phyloP scores from a whole-genome alignment of 371 early-diverging fungal genomes.

The Capillidium heterosporum region DNA sequence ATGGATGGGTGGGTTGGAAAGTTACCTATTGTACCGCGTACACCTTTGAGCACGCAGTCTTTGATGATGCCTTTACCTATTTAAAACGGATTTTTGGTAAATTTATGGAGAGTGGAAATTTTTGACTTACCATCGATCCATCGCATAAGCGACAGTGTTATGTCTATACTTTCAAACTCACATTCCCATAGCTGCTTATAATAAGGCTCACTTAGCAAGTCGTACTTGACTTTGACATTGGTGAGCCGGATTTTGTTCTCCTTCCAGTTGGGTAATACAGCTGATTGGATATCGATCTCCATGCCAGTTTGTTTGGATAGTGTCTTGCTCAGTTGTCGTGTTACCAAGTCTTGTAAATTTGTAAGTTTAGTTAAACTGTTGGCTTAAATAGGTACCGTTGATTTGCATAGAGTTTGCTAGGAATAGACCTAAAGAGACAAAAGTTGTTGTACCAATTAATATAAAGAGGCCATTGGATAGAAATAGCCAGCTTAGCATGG shows the following conservation, averaged over 20 bases:
- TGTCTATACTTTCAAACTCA: constrained; percentile 62
- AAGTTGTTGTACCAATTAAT: constrained; percentile 78
- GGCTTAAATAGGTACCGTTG: constrained; percentile 36
- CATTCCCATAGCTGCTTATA: constrained; percentile 43
- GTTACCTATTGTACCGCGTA: constrained; percentile 61
- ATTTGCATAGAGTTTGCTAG: constrained; percentile 73
- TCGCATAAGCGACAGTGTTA: constrained; percentile 67
- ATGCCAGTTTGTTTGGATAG: constrained; percentile 68
- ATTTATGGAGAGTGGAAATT: no score
- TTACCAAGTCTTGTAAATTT: constrained; percentile 48
- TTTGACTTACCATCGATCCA: constrained; percentile 58
- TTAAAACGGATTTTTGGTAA: background rate
- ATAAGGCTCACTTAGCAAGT: background rate
- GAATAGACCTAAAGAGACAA: constrained; percentile 60
- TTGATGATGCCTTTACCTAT: constrained; percentile 59
- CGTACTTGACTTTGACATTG: constrained; percentile 31
- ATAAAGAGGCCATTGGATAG: constrained; percentile 71
- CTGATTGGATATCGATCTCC: constrained; percentile 71
- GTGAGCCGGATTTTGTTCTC: constrained; percentile 72
- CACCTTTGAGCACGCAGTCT: constrained; percentile 63
- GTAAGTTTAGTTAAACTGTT: constrained; percentile 4
- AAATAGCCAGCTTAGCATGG: constrained; percentile 77
- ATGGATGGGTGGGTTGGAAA: background rate
- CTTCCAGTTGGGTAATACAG: constrained; percentile 85
- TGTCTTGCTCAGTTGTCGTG: constrained; percentile 53